Evolutionary conservation across 2,329 filamentous ascomycete species (phyloP).

Genomic region (Macroventuria anomochaeta): DNA sequence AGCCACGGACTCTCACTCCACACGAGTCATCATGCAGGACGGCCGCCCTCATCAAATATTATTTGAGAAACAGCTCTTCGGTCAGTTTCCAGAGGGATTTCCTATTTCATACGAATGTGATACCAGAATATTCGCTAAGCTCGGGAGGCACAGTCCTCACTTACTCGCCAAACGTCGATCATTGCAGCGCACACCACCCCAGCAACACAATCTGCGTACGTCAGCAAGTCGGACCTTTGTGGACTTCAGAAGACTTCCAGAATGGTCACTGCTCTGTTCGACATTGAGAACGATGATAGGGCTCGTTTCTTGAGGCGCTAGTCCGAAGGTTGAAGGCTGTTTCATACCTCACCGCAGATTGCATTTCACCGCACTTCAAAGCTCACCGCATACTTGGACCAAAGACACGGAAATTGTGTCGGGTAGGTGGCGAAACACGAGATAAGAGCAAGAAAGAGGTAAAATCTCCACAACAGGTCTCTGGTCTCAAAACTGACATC

Average conservation of each 20-base stretch:
- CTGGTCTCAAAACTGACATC: no score
- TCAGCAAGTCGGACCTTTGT: conserved; percentile 3
- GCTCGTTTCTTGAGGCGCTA: not conserved
- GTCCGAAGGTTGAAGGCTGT: not conserved
- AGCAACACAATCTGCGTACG: conserved; percentile 1
- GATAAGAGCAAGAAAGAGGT: no score
- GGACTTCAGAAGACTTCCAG: not conserved
- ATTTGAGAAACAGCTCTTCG: conserved; percentile 4
- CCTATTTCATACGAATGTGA: conserved; percentile 3
- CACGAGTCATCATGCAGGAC: conserved; percentile 13
- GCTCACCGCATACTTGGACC: not conserved
- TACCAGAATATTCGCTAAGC: conserved; percentile 9
- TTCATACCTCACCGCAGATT: conserved; percentile 8
- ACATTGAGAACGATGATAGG: not conserved
- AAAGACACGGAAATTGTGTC: not conserved
- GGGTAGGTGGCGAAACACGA: no score
- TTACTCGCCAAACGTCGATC: conserved; percentile 6
- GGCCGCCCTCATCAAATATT: not conserved
- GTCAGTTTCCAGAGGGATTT: conserved; percentile 12
- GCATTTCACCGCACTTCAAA: not conserved
- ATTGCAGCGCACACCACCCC: conserved; percentile 5
- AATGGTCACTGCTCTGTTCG: not conserved
- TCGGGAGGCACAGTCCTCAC: conserved; percentile 9
- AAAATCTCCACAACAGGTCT: no score
- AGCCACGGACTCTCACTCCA: not conserved